Evolutionary conservation across 2,329 filamentous ascomycete genomes (phyloP).

Genomic region (Exophiala mesophila): DNA sequence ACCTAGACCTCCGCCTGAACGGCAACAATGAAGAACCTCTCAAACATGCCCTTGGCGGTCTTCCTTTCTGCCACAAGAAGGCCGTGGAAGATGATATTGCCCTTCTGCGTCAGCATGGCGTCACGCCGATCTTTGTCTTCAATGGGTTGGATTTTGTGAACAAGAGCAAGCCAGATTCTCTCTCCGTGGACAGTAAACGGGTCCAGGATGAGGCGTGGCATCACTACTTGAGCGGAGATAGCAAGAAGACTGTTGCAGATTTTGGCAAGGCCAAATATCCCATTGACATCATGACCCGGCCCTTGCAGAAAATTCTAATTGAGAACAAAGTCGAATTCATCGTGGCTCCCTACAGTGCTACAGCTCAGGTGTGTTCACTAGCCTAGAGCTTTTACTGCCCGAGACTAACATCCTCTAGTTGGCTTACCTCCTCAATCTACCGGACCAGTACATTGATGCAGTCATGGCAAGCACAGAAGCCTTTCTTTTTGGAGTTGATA

Average conservation of each 20-base stretch:
- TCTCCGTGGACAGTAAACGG: conserved; percentile 56
- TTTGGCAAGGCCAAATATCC: conserved; percentile 65
- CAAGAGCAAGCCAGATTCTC: conserved; percentile 59
- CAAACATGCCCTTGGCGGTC: conserved; percentile 80
- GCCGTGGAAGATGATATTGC: conserved; percentile 74
- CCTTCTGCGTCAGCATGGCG: conserved; percentile 62
- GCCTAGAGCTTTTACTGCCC: too few species aligned
- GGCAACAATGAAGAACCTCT: conserved; percentile 76
- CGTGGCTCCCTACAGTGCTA: conserved; percentile 81
- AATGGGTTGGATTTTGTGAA: conserved; percentile 77
- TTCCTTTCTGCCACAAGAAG: conserved; percentile 70
- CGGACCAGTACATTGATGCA: conserved; percentile 63
- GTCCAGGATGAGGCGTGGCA: conserved; percentile 79
- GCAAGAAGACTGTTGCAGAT: conserved; percentile 66
- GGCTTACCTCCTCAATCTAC: conserved; percentile 60
- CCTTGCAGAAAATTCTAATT: conserved; percentile 69
- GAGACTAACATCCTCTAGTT: conserved; percentile 38
- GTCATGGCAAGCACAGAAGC: conserved; percentile 81
- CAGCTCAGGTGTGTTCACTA: conserved; percentile 64
- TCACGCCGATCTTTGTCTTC: conserved; percentile 85
- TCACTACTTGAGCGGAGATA: conserved; percentile 75
- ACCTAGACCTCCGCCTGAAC: conserved; percentile 73
- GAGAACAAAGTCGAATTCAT: conserved; percentile 67
- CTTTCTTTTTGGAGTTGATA: conserved; percentile 77
- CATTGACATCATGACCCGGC: conserved; percentile 64